phyloP scores from a whole-genome alignment of 2,329 filamentous ascomycete genomes.

The Diplocarpon rosae region DNA sequence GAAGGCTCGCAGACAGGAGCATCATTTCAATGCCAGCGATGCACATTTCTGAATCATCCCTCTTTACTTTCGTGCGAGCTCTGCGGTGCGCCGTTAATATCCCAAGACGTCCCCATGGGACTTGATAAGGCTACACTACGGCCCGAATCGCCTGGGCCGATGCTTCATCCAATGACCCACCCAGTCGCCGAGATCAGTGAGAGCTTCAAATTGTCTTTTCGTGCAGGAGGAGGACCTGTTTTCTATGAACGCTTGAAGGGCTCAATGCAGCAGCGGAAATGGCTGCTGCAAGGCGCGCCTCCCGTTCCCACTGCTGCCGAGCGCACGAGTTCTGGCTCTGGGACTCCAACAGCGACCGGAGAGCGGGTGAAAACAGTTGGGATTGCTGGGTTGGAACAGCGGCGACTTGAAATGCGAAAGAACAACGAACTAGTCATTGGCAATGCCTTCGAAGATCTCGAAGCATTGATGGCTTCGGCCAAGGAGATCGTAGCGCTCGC shows the following conservation, averaged over 20 bases:
- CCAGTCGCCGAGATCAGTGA: conserved; percentile 49
- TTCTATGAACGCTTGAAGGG: conserved; percentile 84
- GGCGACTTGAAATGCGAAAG: conserved; percentile 72
- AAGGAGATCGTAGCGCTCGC: conserved; percentile 93
- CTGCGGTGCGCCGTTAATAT: conserved; percentile 66
- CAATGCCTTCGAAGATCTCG: conserved; percentile 88
- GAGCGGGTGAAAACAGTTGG: conserved; percentile 56
- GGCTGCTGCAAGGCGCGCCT: conserved; percentile 83
- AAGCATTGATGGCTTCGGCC: conserved; percentile 93
- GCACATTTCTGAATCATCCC: conserved; percentile 89
- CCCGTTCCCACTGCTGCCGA: conserved; percentile 56
- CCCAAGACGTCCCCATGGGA: conserved; percentile 35
- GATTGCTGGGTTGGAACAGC: conserved; percentile 83
- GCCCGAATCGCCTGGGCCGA: conserved; percentile 69
- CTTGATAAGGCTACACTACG: conserved; percentile 36
- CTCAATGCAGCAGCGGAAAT: conserved; percentile 85
- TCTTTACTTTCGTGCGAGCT: conserved; percentile 82
- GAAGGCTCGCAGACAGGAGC: conserved; percentile 25
- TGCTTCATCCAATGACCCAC: conserved; percentile 32
- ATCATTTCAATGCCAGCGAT: conserved; percentile 64
- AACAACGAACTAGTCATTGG: conserved; percentile 93
- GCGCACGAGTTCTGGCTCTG: conserved; percentile 28
- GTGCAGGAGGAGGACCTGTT: conserved; percentile 76
- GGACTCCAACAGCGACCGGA: conserved; percentile 24
- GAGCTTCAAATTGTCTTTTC: conserved; percentile 84